Conservation (phyloP, 306 rosid species). For the Vachellia collinsii region DNA sequence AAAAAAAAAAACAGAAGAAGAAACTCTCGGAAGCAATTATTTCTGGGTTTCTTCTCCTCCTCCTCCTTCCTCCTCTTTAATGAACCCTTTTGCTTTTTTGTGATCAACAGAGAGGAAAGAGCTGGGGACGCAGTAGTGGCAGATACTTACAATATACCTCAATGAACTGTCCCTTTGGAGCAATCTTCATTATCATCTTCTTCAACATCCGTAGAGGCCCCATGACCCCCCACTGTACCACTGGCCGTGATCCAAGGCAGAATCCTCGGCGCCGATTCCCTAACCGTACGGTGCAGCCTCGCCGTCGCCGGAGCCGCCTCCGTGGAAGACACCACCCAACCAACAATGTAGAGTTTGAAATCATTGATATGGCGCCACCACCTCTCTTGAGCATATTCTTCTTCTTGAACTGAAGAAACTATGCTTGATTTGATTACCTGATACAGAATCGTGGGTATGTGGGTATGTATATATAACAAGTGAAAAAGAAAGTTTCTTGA, state of each 20-base stretch:
- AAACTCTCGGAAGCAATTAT: too few species aligned
- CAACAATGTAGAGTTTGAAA: slow-evolving; percentile 53
- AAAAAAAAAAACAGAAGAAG: too few species aligned
- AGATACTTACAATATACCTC: slow-evolving; percentile 74
- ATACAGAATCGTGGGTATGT: neutral
- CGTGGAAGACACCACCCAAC: slow-evolving; percentile 63
- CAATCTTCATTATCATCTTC: slow-evolving; percentile 70
- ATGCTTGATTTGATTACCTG: neutral
- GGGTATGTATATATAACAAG: slow-evolving; percentile 45
- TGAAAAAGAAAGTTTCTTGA: slow-evolving; percentile 46
- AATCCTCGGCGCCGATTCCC: slow-evolving; percentile 78
- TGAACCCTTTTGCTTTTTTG: neutral
- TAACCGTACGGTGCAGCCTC: slow-evolving; percentile 65
- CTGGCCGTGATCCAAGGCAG: slow-evolving; percentile 58
- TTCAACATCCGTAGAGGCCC: slow-evolving; percentile 71
- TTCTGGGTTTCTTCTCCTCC: too few species aligned
- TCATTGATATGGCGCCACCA: slow-evolving; percentile 52
- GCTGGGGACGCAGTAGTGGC: slow-evolving; percentile 73
- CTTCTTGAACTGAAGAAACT: neutral
- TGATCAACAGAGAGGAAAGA: slow-evolving; percentile 80
- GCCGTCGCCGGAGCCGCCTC: slow-evolving; percentile 57
- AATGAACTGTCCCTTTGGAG: slow-evolving; percentile 62
- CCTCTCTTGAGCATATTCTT: slow-evolving; percentile 62
- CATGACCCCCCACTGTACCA: slow-evolving; percentile 70
- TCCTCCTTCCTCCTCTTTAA: slow-evolving; percentile 7